phyloP scores from a whole-genome alignment of 176 grass and related monocot genomes.

The Guadua angustifolia region DNA sequence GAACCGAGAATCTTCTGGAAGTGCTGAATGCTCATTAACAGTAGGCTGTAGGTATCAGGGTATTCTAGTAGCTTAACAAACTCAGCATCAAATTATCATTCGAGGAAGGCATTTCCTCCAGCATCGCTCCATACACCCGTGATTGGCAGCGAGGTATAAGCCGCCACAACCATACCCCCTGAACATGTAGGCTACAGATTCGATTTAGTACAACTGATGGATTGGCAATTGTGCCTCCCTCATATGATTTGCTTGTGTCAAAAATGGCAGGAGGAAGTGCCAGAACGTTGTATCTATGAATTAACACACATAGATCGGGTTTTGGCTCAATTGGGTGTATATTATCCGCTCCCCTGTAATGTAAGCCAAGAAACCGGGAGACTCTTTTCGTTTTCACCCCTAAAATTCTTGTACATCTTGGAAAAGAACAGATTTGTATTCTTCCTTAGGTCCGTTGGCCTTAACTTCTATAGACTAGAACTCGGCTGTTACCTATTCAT shows the following conservation, averaged over 20 bases:
- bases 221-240: slow-evolving; percentile 36
- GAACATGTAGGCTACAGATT: slow-evolving; percentile 59
- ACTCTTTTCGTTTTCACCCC: slow-evolving; percentile 25
- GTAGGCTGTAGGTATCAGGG: slow-evolving; percentile 48
- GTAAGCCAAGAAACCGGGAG: slow-evolving; percentile 51
- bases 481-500: background rate
- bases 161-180: slow-evolving; percentile 35
- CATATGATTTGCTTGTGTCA: slow-evolving; percentile 32
- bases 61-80: slow-evolving; percentile 60
- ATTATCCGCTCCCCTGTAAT: slow-evolving; percentile 58
- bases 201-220: slow-evolving; percentile 48
- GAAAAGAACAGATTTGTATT: slow-evolving; percentile 54
- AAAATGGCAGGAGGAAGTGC: slow-evolving; percentile 64
- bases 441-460: slow-evolving; percentile 35
- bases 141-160: slow-evolving; percentile 57
- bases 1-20: slow-evolving; percentile 51
- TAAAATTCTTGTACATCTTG: slow-evolving; percentile 57
- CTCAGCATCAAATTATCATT: slow-evolving; percentile 41
- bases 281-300: slow-evolving; percentile 52
- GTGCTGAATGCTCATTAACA: slow-evolving; percentile 59
- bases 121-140: slow-evolving; percentile 23
- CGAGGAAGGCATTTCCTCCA: slow-evolving; percentile 49
- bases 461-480: slow-evolving; percentile 28
- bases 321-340: slow-evolving; percentile 60
- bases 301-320: slow-evolving; percentile 35